A percentile compares a stretch with the other conserved stretches of the same genome.
phyloP scores from a whole-genome alignment of 1,284 basidiomycete genomes.

The Trametes versicolor region DNA sequence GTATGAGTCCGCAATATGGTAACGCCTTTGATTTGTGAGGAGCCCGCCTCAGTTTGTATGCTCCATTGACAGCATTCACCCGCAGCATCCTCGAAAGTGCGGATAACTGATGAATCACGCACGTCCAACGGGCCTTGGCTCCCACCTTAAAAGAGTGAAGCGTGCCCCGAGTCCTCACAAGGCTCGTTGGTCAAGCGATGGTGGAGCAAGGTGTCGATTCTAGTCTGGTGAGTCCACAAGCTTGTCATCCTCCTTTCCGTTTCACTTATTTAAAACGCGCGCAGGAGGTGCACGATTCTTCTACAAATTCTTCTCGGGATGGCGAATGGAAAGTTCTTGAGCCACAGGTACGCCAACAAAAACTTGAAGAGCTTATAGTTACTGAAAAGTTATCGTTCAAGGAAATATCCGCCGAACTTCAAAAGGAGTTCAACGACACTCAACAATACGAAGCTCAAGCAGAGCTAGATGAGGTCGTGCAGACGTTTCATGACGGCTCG shows the following conservation, averaged over 20 bases:
- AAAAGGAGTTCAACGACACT: neutral
- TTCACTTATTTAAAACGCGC: neutral
- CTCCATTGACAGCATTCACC: neutral
- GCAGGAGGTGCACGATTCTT: neutral
- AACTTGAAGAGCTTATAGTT: neutral
- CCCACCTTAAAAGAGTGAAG: too few species aligned
- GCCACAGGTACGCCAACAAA: neutral
- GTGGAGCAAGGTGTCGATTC: neutral
- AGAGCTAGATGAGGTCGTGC: conserved; percentile 1
- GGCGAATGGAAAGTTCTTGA: neutral
- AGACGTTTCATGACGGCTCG: neutral
- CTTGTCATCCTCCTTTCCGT: neutral
- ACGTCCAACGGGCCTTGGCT: neutral
- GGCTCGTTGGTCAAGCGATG: neutral
- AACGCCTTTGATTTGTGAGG: too few species aligned
- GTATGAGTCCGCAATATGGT: too few species aligned
- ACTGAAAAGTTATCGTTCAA: neutral
- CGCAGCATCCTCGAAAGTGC: neutral
- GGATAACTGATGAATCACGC: neutral
- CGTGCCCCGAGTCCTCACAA: too few species aligned
- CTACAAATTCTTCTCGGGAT: neutral
- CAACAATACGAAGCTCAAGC: conserved; percentile 1
- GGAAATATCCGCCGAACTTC: neutral
- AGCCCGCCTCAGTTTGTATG: neutral
- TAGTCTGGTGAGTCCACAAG: neutral